Percentiles rank a stretch among this genome's conserved stretches.
Evolutionary conservation across 352 stramenopile genomes (phyloP).

Genomic region (Phytophthora fragariae): DNA sequence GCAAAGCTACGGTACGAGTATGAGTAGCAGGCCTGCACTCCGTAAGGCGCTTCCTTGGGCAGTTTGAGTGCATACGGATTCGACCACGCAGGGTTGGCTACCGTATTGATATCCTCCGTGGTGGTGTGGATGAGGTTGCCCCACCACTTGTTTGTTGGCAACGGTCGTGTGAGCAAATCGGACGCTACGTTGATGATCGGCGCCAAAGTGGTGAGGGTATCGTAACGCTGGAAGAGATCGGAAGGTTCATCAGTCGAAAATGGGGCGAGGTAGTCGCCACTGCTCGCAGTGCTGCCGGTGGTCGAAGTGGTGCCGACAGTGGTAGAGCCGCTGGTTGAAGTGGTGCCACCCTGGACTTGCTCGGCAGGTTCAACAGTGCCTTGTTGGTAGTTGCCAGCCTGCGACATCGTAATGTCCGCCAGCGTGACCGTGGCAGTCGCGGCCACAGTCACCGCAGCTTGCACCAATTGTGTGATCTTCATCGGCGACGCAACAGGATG

Average conservation of each 20-base stretch:
- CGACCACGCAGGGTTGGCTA: slow-evolving; percentile 68
- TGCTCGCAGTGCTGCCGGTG: slow-evolving; percentile 12
- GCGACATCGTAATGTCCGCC: slow-evolving; percentile 34
- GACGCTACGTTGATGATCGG: slow-evolving; percentile 72
- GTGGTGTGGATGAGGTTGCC: slow-evolving; percentile 79
- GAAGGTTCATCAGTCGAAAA: slow-evolving; percentile 62
- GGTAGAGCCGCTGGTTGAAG: slow-evolving; percentile 13
- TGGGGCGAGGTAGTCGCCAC: slow-evolving; percentile 40
- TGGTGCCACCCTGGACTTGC: slow-evolving; percentile 8
- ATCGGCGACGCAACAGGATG: slow-evolving; percentile 18
- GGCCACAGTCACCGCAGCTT: slow-evolving; percentile 23
- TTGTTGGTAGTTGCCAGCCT: slow-evolving; percentile 25
- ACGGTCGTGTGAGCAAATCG: slow-evolving; percentile 52
- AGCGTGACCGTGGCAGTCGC: slow-evolving; percentile 2
- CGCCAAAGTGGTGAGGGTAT: slow-evolving; percentile 57
- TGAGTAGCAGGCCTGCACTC: slow-evolving; percentile 71
- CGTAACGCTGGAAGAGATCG: slow-evolving; percentile 61
- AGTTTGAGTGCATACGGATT: slow-evolving; percentile 82
- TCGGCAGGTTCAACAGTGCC: slow-evolving; percentile 31
- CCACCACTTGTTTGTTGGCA: slow-evolving; percentile 91
- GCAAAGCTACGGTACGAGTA: slow-evolving; percentile 69
- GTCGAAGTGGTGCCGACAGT: slow-evolving; percentile 14
- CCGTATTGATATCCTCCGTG: slow-evolving; percentile 47
- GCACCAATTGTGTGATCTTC: slow-evolving; percentile 42
- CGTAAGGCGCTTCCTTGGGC: slow-evolving; percentile 59